Evolutionary conservation across 192 early-diverging fungal species (phyloP), one percentile per base, ranked within the genome.

Genomic region (Coemansia sp.): DNA sequence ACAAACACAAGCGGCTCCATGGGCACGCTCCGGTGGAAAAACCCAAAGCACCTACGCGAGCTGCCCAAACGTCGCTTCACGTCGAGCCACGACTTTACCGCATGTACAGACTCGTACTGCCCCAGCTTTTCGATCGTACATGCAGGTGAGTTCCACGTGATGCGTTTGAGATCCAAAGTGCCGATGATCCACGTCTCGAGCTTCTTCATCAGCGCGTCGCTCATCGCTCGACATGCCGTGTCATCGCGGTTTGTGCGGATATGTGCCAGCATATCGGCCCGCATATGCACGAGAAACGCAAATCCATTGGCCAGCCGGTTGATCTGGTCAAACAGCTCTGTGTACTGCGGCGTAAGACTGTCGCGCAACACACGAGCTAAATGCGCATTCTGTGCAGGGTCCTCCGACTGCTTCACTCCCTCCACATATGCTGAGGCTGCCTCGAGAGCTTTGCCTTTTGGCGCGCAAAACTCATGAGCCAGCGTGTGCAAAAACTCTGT

Each of bases 61-160:
- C 80, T 82, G 15, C 88, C 85, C 22, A 90, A 70, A 8, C 89
- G 83, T 73, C 92, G 87, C 69, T 95, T 93, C 62, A 98, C 71
- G 57, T 92, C 90, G 54, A 88, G 72, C 86, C 91, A 92, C 19
- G 87, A 85, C 56, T 83, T 82, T 48, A 98, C 87, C 6, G 91
- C 86, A 67, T 98, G 95, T 5, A 98, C 95, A 0, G 92, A 89
- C 70, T 98, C 95, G 69, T 96, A 94, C 57, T 89, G 75, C 10
- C 61, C 55, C 59, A 94, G 90, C 77, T 92, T 93, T 70, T 96
- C 94, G 12, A 96, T 80, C 2, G 93, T 70, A 22, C 72, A 80
- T 1, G 92, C 92, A 7, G 91, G 87, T 7, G 87, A 89, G 62
- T 86, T 83, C 93, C 94, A 95, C 1, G 92, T 92, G 9, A 96